phyloP scores from a whole-genome alignment of 2,329 filamentous ascomycete species.

The Arthrobotrys sphaeroides region DNA sequence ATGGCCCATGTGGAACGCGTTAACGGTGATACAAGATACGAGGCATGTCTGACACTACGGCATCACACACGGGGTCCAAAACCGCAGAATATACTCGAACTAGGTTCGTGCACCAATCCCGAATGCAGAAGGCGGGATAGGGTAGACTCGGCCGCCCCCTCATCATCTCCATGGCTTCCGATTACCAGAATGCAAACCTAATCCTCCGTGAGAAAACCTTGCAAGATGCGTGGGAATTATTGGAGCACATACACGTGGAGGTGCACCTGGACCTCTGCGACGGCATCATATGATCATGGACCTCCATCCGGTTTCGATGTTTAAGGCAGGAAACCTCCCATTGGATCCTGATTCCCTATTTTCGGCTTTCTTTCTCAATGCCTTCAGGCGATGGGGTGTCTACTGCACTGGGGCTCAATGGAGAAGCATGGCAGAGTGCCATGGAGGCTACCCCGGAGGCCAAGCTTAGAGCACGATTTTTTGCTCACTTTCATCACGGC shows the following conservation, averaged over 20 bases:
- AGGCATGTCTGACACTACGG: background rate
- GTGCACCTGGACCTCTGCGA: no score
- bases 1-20: background rate
- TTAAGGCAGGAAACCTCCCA: background rate
- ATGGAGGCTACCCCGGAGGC: no score
- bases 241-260: background rate
- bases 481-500: no score
- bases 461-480: no score
- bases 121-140: background rate
- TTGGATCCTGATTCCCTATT: background rate
- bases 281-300: background rate
- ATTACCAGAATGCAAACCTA: background rate
- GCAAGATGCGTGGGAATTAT: background rate
- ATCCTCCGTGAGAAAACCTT: background rate
- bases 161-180: background rate
- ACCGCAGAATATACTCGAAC: background rate
- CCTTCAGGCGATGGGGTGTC: background rate
- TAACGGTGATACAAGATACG: background rate
- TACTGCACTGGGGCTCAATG: no score
- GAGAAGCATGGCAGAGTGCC: no score
- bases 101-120: background rate
- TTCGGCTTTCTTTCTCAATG: background rate
- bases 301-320: background rate
- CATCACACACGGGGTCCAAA: background rate
- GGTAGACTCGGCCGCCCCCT: background rate